phyloP scores from a whole-genome alignment of 371 early-diverging fungal genomes.

The Blastocladiella emersonii region DNA sequence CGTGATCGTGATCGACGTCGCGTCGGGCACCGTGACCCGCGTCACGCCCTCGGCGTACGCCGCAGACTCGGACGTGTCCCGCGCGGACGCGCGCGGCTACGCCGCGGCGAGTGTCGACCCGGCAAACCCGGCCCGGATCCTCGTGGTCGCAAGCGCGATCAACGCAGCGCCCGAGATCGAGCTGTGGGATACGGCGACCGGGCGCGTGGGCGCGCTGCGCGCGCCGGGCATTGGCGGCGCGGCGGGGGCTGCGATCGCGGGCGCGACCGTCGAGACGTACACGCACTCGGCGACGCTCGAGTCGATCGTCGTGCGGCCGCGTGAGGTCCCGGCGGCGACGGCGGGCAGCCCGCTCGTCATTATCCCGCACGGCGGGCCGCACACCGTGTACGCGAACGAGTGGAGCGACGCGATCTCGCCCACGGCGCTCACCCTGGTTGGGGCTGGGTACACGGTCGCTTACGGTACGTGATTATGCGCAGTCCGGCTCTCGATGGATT shows the following conservation, averaged over 20 bases:
- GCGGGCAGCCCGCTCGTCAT: constrained; percentile 24
- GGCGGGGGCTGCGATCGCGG: no score
- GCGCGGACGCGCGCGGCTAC: constrained; percentile 24
- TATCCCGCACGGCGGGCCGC: constrained; percentile 56
- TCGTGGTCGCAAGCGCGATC: constrained; percentile 24
- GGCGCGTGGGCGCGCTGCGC: no score
- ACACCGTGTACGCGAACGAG: constrained; percentile 32
- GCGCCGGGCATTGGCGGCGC: no score
- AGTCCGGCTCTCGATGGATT: background rate
- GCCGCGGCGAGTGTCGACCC: no score
- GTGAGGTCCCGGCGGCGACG: background rate
- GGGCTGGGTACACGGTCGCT: constrained; percentile 1
- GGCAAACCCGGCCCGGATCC: constrained; percentile 12
- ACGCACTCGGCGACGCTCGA: background rate
- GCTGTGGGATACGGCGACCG: background rate
- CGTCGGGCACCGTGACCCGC: constrained; percentile 1
- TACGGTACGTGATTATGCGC: constrained; percentile 36
- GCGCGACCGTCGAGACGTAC: no score
- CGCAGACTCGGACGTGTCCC: no score
- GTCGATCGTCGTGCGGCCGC: background rate
- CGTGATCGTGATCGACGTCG: background rate
- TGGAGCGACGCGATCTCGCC: constrained; percentile 6
- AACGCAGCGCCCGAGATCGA: constrained; percentile 18
- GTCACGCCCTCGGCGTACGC: no score
- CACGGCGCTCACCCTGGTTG: background rate